Evolutionary conservation across 352 stramenopile genomes (phyloP).

Genomic region (Phytophthora foliorum): DNA sequence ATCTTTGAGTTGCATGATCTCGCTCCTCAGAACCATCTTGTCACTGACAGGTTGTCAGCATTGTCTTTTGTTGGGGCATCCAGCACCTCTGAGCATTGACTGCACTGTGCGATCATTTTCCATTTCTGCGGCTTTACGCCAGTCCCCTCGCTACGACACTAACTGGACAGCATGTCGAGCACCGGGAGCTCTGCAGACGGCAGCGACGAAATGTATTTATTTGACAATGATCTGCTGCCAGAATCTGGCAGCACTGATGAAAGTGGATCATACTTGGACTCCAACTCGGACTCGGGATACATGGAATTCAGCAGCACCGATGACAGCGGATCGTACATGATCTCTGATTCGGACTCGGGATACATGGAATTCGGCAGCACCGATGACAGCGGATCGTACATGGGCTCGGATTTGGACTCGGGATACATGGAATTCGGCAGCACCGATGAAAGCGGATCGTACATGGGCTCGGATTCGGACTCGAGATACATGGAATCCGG

Average conservation of each 20-base stretch:
- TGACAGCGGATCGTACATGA: not conserved
- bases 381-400: not conserved
- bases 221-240: not conserved
- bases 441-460: not conserved
- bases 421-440: not conserved
- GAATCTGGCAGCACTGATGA: not conserved
- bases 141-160: not conserved
- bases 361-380: not conserved
- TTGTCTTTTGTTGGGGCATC: not conserved
- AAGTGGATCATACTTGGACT: not conserved
- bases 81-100: not conserved
- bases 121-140: conserved; percentile 6
- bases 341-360: not conserved
- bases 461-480: not conserved
- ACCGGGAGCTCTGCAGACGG: not conserved
- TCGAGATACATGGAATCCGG: not conserved
- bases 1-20: conserved; percentile 8
- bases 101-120: not conserved
- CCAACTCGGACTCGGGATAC: conserved; percentile 3
- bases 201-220: conserved; percentile 4
- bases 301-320: not conserved
- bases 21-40: conserved; percentile 3
- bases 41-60: too few relatives aligned
- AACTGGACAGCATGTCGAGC: not conserved
- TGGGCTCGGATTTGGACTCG: not conserved